Conservation (phyloP, 495 filamentous ascomycete genomes). For the Rhypophila decipiens region DNA sequence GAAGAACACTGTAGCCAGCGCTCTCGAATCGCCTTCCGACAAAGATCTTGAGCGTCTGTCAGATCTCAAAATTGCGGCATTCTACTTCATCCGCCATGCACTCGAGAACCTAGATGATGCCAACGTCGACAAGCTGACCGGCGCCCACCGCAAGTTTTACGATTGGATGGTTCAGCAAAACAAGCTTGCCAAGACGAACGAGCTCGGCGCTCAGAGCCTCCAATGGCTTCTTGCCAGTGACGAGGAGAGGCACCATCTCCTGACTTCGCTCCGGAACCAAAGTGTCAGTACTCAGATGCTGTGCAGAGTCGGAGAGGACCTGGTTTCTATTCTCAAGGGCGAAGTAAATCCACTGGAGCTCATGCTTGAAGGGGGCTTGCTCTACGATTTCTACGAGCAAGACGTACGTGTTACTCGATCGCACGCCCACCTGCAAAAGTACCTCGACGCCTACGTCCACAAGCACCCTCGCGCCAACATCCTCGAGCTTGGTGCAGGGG, state of each 20-base stretch:
- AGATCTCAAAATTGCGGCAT: background rate
- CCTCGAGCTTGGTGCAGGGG: background rate
- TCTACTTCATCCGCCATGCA: background rate
- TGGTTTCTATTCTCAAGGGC: constrained; percentile 31
- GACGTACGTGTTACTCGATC: constrained; percentile 42
- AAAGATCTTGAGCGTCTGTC: no score
- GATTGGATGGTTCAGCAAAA: background rate
- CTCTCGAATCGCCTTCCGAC: no score
- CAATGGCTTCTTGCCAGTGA: constrained; percentile 6
- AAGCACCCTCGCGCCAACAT: background rate
- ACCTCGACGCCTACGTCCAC: background rate
- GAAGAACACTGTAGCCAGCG: no score
- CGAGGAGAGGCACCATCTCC: background rate
- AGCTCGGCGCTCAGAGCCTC: background rate
- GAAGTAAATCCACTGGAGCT: constrained; percentile 36
- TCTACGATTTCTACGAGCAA: constrained; percentile 24
- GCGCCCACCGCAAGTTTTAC: background rate
- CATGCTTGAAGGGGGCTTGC: constrained; percentile 34
- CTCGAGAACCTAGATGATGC: background rate
- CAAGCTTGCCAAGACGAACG: background rate
- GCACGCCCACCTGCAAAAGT: background rate
- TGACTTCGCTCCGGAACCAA: constrained; percentile 1
- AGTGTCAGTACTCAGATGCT: constrained; percentile 16
- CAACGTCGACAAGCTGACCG: background rate
- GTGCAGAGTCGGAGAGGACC: constrained; percentile 25